Percentiles rank a stretch among this genome's conserved stretches.
Evolutionary conservation across 2,329 filamentous ascomycete species (phyloP).

Genomic region (Fusarium aywerte): DNA sequence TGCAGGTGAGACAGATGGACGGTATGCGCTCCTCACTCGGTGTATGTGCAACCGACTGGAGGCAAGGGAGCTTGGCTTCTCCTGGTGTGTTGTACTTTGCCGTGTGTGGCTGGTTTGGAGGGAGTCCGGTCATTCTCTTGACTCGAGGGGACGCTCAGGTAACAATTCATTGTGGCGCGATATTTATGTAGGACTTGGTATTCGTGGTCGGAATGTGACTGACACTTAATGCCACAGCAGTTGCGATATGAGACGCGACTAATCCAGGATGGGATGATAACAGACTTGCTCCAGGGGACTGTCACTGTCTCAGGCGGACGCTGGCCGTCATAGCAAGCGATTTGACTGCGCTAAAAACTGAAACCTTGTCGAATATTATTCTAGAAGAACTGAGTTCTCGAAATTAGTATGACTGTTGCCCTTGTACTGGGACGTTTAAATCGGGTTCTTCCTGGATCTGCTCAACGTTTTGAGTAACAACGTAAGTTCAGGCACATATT

Average conservation of each 20-base stretch:
- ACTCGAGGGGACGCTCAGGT: constrained; percentile 26
- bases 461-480: background rate
- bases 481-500: background rate
- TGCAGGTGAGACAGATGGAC: constrained; percentile 30
- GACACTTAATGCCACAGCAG: constrained; percentile 20
- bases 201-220: constrained; percentile 34
- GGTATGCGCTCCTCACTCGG: constrained; percentile 21
- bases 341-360: constrained; percentile 14
- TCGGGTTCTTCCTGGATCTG: background rate
- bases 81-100: background rate
- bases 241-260: constrained; percentile 19
- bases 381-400: constrained; percentile 18
- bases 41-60: constrained; percentile 17
- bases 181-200: constrained; percentile 11
- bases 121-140: background rate
- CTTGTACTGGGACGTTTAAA: background rate
- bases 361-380: constrained; percentile 23
- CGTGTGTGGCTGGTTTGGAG: constrained; percentile 15
- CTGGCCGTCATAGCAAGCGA: background rate
- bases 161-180: constrained; percentile 26
- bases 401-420: constrained; percentile 1
- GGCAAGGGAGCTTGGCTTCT: constrained; percentile 30
- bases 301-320: constrained; percentile 16
- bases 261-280: constrained; percentile 7
- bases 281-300: background rate